These are phyloP conservation scores for Lycium ferocissimum DNA, from an alignment of 257 asterid species.

Conservation along the genomic window DNA sequence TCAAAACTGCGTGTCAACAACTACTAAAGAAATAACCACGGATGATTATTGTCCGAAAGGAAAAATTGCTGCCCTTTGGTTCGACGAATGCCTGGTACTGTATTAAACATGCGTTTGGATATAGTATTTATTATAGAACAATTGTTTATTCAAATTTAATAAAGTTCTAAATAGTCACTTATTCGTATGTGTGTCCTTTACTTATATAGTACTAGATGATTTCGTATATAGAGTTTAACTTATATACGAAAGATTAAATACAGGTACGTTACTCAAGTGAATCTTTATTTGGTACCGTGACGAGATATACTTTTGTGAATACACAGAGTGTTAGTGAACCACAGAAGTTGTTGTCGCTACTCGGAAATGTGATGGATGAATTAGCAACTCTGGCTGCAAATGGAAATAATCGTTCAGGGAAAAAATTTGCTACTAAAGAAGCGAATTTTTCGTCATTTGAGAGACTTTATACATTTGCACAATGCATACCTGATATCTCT, in stretches of 20 bases:
- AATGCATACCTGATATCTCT: constrained; percentile 43
- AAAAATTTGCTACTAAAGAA: constrained; percentile 28
- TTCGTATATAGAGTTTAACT: too few species aligned
- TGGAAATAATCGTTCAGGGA: not conserved
- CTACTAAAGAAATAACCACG: not conserved
- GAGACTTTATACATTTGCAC: constrained; percentile 25
- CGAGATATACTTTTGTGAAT: not conserved
- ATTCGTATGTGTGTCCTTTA: too few species aligned
- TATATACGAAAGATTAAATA: too few species aligned
- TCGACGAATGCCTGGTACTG: not conserved
- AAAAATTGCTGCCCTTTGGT: not conserved
- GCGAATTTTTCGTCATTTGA: not conserved
- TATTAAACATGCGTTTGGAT: too few species aligned
- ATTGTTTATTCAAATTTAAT: too few species aligned
- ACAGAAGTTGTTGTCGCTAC: not conserved
- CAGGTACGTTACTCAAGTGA: not conserved
- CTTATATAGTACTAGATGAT: too few species aligned
- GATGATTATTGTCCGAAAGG: not conserved
- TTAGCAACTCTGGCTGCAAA: not conserved
- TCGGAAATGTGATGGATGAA: not conserved
- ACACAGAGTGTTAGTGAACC: not conserved
- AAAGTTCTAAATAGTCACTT: too few species aligned
- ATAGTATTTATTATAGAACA: too few species aligned
- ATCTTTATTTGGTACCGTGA: not conserved
- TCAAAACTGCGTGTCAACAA: constrained; percentile 25